Evolutionary conservation across 2,329 filamentous ascomycete species (phyloP), one percentile per base, ranked within the genome.

Genomic region (Plenodomus biglobosus): DNA sequence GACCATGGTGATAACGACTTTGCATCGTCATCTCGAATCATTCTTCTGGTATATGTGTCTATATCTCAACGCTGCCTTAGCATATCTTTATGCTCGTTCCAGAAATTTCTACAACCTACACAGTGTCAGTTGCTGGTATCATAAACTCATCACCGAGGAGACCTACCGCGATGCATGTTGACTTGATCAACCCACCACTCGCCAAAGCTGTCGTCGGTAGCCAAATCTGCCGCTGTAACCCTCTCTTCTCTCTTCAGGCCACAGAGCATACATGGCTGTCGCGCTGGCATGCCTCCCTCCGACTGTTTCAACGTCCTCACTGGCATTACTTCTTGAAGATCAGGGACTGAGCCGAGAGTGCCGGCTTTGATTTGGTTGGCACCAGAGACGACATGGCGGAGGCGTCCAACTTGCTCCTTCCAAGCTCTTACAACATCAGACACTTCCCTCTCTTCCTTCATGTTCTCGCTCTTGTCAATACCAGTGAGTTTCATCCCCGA

Each of bases 401-500:
- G 79, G 46, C 86, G 78, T 1, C 90, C 90, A 17, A 92, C 80
- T 51, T 90, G 82, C 44, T 85, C 82, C 63, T 84, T 85, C 91
- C 91, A 96, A 13, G 81, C 78, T 13, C 81, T 78, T 1, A 90
- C 78, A 3, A 91, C 84, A 65, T 96, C 92, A 7, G 86, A 82
- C 0, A 85, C 87, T 73, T 96, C 91, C 57, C 91, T 83, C 56
- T 95, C 88, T 74, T 96, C 92, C 48, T 90, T 87, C 19, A 83
- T 79, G n/a, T 82, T 79, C 70, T 96, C 91, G 3, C 85, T 82
- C 72, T 88, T 92, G 72, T 96, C 92, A 35, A 97, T 78, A 11
- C 90, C 87, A 0, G 87, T 83, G 17, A 97, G 81, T 73, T 96
- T 97, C 92, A 97, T 96, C 3, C 92, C 84, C n/a, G 80, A 87